These are phyloP conservation scores for Rubia peregrina DNA, from an alignment of 305 asterid genomes.

Conservation along the genomic window DNA sequence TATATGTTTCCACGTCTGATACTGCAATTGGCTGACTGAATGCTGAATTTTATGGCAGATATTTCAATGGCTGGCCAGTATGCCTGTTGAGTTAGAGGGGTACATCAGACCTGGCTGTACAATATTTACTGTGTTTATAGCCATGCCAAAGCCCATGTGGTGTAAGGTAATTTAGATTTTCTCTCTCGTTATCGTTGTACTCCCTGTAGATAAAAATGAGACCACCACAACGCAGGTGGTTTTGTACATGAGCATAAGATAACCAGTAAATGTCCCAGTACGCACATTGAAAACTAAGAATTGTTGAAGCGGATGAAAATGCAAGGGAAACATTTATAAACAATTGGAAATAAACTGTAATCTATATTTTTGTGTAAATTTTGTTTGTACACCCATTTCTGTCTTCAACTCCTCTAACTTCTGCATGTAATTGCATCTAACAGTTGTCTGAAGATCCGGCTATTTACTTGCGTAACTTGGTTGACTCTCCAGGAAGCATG, in stretches of 20 bases:
- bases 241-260: not conserved
- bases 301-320: not conserved
- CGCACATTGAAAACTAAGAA: not conserved
- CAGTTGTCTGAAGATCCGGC: slow-evolving; percentile 83
- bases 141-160: slow-evolving; percentile 76
- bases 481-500: slow-evolving; percentile 63
- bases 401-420: not conserved
- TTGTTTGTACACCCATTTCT: not conserved
- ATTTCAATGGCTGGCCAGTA: slow-evolving; percentile 88
- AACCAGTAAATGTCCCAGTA: not conserved
- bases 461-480: slow-evolving; percentile 43
- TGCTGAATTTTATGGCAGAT: slow-evolving; percentile 40
- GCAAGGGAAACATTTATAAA: not conserved
- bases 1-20: slow-evolving; percentile 19
- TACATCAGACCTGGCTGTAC: slow-evolving; percentile 94
- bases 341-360: not conserved
- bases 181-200: not conserved
- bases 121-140: slow-evolving; percentile 72
- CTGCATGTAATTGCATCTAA: slow-evolving; percentile 20
- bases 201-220: not conserved
- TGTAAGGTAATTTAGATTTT: slow-evolving; percentile 41
- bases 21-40: slow-evolving; percentile 27
- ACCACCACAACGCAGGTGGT: not conserved
- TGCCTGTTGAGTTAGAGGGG: slow-evolving; percentile 96
- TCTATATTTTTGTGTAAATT: not conserved